phyloP scores from a whole-genome alignment of 2,329 filamentous ascomycete species.

The Hymenoscyphus fraxineus region DNA sequence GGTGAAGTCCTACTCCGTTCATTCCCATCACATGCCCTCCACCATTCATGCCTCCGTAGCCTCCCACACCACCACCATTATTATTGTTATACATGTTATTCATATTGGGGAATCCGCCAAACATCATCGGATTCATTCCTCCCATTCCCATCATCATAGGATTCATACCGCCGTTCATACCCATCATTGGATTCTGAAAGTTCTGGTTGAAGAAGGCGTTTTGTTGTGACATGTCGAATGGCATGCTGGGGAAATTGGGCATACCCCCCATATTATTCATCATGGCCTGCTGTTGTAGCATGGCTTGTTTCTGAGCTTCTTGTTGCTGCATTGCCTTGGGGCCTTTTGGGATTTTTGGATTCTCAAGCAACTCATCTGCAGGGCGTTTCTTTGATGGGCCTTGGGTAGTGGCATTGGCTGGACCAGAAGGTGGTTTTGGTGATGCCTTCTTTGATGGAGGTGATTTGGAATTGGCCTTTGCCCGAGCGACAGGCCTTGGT shows the following conservation, averaged over 20 bases:
- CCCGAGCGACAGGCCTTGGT: constrained; percentile 32
- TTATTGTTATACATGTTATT: constrained; percentile 32
- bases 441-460: constrained; percentile 31
- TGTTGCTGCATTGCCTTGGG: constrained; percentile 61
- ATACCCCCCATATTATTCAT: constrained; percentile 40
- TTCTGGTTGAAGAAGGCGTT: constrained; percentile 26
- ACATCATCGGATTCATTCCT: constrained; percentile 33
- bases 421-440: constrained; percentile 36
- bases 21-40: constrained; percentile 27
- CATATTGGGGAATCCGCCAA: constrained; percentile 39
- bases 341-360: constrained; percentile 61
- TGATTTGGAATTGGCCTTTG: constrained; percentile 34
- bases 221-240: constrained; percentile 22
- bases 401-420: constrained; percentile 24
- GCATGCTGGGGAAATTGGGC: constrained; percentile 35
- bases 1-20: constrained; percentile 34
- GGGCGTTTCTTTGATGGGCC: constrained; percentile 67
- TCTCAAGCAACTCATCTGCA: constrained; percentile 67
- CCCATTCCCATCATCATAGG: constrained; percentile 25
- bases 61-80: neutral
- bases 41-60: constrained; percentile 27
- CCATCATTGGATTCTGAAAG: constrained; percentile 28
- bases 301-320: constrained; percentile 40
- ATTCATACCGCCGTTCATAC: constrained; percentile 40
- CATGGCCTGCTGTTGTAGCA: constrained; percentile 45